Evolutionary conservation across 1,284 basidiomycete species (phyloP).

Genomic region (Boletus smithii): DNA sequence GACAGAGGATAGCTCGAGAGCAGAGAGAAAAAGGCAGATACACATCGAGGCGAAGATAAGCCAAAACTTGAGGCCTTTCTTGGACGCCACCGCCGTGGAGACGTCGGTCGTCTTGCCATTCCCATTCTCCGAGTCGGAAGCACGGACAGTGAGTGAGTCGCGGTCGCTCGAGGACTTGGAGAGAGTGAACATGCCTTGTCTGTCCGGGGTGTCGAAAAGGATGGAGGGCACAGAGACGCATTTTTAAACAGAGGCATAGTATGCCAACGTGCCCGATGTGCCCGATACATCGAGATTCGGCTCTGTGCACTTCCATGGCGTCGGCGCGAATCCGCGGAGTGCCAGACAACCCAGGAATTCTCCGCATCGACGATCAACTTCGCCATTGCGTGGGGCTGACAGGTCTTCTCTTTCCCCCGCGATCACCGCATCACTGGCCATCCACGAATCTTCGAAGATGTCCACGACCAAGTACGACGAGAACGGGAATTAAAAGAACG

Average conservation of each 20-base stretch:
- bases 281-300: neutral
- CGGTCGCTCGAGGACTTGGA: slow-evolving; percentile 5
- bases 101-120: slow-evolving; percentile 3
- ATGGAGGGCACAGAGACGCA: neutral
- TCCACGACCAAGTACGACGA: neutral
- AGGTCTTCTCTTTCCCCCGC: slow-evolving; percentile 5
- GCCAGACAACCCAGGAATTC: neutral
- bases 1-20: slow-evolving; percentile 9
- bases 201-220: neutral
- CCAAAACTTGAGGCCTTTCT: slow-evolving; percentile 10
- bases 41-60: slow-evolving; percentile 14
- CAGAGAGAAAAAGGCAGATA: slow-evolving; percentile 13
- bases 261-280: neutral
- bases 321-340: neutral
- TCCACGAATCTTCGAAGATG: neutral
- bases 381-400: neutral
- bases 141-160: neutral
- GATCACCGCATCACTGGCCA: slow-evolving; percentile 4
- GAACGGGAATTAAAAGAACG: neutral
- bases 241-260: neutral
- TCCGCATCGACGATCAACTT: slow-evolving; percentile 5
- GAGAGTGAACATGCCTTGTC: slow-evolving; percentile 3
- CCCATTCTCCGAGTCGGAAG: neutral
- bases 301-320: too few relatives aligned
- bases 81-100: neutral